phyloP scores from a whole-genome alignment of 768 basidiomycete species.

The Naganishia vaughanmartiniae region DNA sequence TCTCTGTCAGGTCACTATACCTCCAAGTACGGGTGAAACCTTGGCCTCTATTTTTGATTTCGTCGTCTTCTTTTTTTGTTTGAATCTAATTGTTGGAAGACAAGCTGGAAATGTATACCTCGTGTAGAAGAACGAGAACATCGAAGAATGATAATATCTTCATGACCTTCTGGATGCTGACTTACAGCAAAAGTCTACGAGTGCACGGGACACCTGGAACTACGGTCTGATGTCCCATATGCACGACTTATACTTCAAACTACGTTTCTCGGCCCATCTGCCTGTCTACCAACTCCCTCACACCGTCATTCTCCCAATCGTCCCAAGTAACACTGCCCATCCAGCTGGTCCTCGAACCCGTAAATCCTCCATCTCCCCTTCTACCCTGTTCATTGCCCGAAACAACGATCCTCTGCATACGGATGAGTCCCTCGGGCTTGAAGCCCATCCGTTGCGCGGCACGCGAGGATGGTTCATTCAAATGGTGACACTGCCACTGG shows the following conservation, averaged over 20 bases:
- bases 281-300: slow-evolving; percentile 40
- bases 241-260: neutral
- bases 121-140: neutral
- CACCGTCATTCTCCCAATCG: slow-evolving; percentile 45
- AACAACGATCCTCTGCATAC: slow-evolving; percentile 35
- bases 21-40: neutral
- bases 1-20: slow-evolving; percentile 1
- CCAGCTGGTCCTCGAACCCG: slow-evolving; percentile 40
- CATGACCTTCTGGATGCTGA: neutral
- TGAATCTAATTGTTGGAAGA: slow-evolving; percentile 3
- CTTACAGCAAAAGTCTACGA: neutral
- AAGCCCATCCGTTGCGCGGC: slow-evolving; percentile 42
- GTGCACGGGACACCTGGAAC: no score
- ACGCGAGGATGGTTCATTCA: slow-evolving; percentile 38
- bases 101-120: neutral
- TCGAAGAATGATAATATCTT: neutral
- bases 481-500: slow-evolving; percentile 45
- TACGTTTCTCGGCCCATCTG: slow-evolving; percentile 34
- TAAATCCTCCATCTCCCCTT: slow-evolving; percentile 32
- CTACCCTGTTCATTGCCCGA: slow-evolving; percentile 32
- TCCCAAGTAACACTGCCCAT: slow-evolving; percentile 43
- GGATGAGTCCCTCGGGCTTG: slow-evolving; percentile 39
- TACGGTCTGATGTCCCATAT: no score
- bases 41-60: slow-evolving; percentile 15
- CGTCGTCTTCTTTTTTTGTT: slow-evolving; percentile 18